phyloP scores from a whole-genome alignment of 177 flowering plant species.

The Vitis hybrid region DNA sequence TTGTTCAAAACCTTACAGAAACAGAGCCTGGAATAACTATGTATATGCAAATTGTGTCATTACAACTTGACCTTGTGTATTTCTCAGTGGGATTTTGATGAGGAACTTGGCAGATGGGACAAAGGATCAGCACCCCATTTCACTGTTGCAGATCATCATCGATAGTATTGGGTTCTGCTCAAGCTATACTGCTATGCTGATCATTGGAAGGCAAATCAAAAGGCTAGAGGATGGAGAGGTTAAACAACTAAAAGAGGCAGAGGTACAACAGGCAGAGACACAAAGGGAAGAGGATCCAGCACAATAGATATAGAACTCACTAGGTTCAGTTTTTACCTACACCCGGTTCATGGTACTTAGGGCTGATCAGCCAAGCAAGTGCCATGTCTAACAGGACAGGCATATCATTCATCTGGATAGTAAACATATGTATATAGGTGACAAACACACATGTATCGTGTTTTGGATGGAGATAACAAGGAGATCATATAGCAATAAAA shows the following conservation, averaged over 20 bases:
- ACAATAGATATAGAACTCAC: too few species aligned
- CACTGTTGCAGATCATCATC: conserved; percentile 5
- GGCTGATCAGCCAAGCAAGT: background rate
- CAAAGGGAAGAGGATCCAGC: too few species aligned
- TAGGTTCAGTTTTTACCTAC: too few species aligned
- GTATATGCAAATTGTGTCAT: background rate
- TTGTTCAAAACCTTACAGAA: too few species aligned
- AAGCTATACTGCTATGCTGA: conserved; percentile 4
- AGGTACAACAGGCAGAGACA: background rate
- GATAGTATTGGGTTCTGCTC: conserved; percentile 7
- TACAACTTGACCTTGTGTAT: background rate
- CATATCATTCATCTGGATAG: background rate
- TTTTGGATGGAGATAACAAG: background rate
- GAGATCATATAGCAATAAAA: background rate
- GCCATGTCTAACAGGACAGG: background rate
- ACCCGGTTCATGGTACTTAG: too few species aligned
- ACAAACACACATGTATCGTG: background rate
- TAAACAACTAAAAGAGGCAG: conserved; percentile 4
- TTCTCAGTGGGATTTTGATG: conserved; percentile 15
- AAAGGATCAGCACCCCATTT: conserved; percentile 3
- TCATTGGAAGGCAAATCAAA: conserved; percentile 8
- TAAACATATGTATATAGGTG: background rate
- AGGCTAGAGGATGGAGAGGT: background rate
- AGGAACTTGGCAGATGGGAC: conserved; percentile 15
- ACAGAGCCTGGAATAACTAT: background rate